Percentiles rank a stretch among this genome's conserved stretches.
Evolutionary conservation across 2,329 filamentous ascomycete genomes (phyloP).

Genomic region (Botrytis cinerea): DNA sequence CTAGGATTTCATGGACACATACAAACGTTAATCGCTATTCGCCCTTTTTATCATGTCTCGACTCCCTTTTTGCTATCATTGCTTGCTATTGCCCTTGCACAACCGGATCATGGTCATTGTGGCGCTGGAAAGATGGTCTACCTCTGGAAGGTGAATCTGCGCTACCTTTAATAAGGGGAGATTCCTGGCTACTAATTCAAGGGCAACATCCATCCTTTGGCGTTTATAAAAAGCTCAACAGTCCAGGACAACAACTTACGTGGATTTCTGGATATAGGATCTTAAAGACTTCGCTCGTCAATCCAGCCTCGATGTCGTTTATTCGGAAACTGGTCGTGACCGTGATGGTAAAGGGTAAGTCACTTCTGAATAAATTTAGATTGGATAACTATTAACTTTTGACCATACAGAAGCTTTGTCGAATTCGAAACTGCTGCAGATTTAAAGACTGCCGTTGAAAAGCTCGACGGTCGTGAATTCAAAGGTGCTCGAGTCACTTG

Average conservation of each 20-base stretch:
- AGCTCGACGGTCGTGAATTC: slow-evolving; percentile 90
- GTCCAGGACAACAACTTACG: slow-evolving; percentile 67
- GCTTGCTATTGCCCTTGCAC: slow-evolving; percentile 35
- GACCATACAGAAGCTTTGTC: slow-evolving; percentile 69
- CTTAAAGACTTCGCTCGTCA: slow-evolving; percentile 99
- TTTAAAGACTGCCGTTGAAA: slow-evolving; percentile 87
- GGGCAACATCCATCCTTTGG: slow-evolving; percentile 38
- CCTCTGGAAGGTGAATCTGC: slow-evolving; percentile 38
- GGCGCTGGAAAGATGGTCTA: slow-evolving; percentile 34
- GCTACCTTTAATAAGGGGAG: slow-evolving; percentile 33
- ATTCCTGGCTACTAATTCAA: slow-evolving; percentile 39
- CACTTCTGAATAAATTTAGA: slow-evolving; percentile 13
- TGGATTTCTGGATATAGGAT: slow-evolving; percentile 82
- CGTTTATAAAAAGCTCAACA: slow-evolving; percentile 36
- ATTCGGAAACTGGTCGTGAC: slow-evolving; percentile 92
- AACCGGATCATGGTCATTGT: slow-evolving; percentile 38
- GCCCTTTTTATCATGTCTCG: slow-evolving; percentile 41
- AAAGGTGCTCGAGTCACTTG: slow-evolving; percentile 87
- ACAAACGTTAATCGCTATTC: slow-evolving; percentile 32
- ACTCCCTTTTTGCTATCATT: slow-evolving; percentile 40
- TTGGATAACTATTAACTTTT: slow-evolving; percentile 25
- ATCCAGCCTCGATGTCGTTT: slow-evolving; percentile 95
- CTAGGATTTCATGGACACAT: slow-evolving; percentile 37
- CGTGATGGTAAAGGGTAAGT: slow-evolving; percentile 88
- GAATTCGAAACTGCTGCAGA: slow-evolving; percentile 95